Evolutionary conservation across 2,329 filamentous ascomycete species (phyloP).

Genomic region (Talaromyces atroroseus): DNA sequence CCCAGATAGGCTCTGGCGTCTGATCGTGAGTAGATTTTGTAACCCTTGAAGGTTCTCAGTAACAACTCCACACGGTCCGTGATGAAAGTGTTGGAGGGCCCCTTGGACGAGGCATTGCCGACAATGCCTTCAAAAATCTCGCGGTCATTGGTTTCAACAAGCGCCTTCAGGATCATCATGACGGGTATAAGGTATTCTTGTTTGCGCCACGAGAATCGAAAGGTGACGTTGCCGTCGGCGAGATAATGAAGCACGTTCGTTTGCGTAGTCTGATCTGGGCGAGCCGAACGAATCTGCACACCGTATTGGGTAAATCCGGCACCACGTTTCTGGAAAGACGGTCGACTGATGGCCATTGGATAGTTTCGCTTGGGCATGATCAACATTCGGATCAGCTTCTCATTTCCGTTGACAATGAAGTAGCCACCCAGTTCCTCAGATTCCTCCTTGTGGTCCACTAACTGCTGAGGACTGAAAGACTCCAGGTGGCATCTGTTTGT

Average conservation of each 20-base stretch:
- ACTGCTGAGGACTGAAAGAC: constrained; percentile 71
- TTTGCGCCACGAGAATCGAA: constrained; percentile 97
- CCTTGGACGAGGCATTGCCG: constrained; percentile 68
- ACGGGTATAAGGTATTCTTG: constrained; percentile 93
- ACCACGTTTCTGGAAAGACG: constrained; percentile 84
- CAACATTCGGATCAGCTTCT: constrained; percentile 91
- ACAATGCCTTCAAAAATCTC: constrained; percentile 95
- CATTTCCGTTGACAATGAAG: constrained; percentile 95
- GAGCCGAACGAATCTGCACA: constrained; percentile 84
- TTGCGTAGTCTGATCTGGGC: constrained; percentile 96
- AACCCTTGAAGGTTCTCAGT: constrained; percentile 87
- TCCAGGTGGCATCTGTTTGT: constrained; percentile 89
- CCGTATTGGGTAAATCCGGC: constrained; percentile 82
- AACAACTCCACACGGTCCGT: constrained; percentile 91
- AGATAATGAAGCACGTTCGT: constrained; percentile 97
- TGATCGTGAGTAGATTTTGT: constrained; percentile 72
- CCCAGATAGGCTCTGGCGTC: constrained; percentile 84
- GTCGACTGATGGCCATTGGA: constrained; percentile 87
- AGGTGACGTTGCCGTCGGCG: constrained; percentile 90
- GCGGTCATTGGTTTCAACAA: constrained; percentile 91
- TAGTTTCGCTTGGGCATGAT: constrained; percentile 88
- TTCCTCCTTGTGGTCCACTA: constrained; percentile 87
- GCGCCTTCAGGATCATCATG: constrained; percentile 93
- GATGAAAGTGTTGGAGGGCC: constrained; percentile 81
- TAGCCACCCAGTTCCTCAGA: constrained; percentile 94